Base-by-base conservation (phyloP, 2,329 filamentous ascomycete genomes). In the Phaeosphaeria sp. region DNA sequence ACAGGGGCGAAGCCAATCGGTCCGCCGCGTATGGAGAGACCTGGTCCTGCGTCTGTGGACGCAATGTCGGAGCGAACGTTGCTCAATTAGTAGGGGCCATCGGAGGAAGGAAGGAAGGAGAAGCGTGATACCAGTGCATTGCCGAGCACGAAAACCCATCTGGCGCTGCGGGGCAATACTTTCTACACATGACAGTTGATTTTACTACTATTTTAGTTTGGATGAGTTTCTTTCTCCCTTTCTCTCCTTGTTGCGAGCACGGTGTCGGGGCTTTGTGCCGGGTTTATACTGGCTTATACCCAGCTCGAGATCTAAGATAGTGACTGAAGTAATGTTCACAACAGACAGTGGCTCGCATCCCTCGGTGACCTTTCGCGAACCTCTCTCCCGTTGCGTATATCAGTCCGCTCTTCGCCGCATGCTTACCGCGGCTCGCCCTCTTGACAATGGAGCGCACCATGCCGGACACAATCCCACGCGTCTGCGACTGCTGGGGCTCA, bases 111-210 rank as follows among this genome's bases (percentile, higher is more conserved):
- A 54, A 44, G 30, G 30, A 36, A 58, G 58, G 59, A 67, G 56
- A 60, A 63, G 58, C 71, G 72, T 76, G 73, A 76, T 76, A 76
- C 73, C 73, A 75, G 72, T 75, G 73, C 73, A 75, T 68, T 60
- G 64, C 61, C 67, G 68, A 69, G 68, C 71, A 71, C 68, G 61
- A 65, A 64, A 65, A 63, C 53, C 55, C 55, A 56, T 59, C n/a
- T 49, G 60, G 60, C 51, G 58, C 47, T 54, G 52, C 56, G 59
- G 59, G 55, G 62, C 62, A 56, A 53, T 63, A 66, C 62, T 64
- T 71, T 73, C 68, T 69, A 60, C 62, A 65, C 58, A 64, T 68
- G 59, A 66, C 64, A 61, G 58, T 62, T 73, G 71, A 58, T 71
- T 66, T 66, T 64, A 70, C 71, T 76, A 74, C 73, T 56, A 60